Base-by-base conservation (phyloP, 1,284 basidiomycete species). In the Pseudozyma tsukubaensis region DNA sequence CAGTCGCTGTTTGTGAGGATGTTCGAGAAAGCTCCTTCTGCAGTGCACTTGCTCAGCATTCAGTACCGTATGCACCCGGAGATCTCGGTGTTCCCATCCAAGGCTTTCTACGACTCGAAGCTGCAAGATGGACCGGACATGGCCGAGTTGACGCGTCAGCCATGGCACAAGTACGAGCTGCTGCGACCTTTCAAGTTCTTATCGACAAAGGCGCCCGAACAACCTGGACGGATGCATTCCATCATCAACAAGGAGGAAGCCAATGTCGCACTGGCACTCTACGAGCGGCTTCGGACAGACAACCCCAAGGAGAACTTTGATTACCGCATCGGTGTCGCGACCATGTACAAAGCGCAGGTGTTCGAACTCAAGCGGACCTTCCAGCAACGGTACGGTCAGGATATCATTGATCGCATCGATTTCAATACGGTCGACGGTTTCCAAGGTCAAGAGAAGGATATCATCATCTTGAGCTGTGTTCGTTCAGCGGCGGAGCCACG, bases 31-130 rank as follows among this genome's bases (percentile, higher is more conserved):
- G 87, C 89, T 35, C 90, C 91, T 3, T 89, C 92, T 12, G 90
- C 91, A 29, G 93, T 97, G 50, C 93, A 99, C 85, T 87, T 99
- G 5, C 87, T 99, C 67, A 94, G 93, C 77, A 99, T 99, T 50
- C 97, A 99, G 86, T 99, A 99, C 84, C 96, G 97, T 83, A 99
- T 99, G 97, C 95, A 99, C 85, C 96, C 97, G 1, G 90, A 92
- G 64, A 99, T 99, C 83, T 96, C 94, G 73, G 87, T 87, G 51
- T 89, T 99, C 34, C 97, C 97, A 0, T 97, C 94, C 70, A 88
- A 88, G 55, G 86, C 95, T 1, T 99, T 99, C 86, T 99, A 99
- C 85, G 86, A 91, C 55, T 90, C 90, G 5, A 88, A 89, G 50
- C 87, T 99, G 18, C 86, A 89, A 50, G 94, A 99, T 83, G 97